Base-by-base conservation (phyloP, 306 rosid species). In the Vigna radiata region DNA sequence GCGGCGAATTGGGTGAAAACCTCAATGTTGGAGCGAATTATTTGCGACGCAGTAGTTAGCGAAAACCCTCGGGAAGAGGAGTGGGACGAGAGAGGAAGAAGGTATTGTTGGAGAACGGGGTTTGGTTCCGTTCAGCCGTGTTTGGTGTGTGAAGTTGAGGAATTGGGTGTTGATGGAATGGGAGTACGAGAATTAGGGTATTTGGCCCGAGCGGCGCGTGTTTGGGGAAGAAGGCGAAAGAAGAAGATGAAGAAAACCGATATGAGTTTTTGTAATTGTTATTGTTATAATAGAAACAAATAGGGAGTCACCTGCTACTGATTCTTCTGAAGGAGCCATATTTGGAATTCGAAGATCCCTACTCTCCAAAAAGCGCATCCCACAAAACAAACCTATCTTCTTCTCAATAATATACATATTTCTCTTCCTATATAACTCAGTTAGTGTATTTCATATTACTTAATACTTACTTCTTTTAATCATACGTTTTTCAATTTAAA, bases 241-340 rank as follows among this genome's bases (percentile, higher is more conserved):
- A 52, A 36, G 18, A 27, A 31, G 37, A 69, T 15, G 77, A 36
- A 0, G 71, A 21, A 49, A 72, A 79, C 29, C 8, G 39, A 21
- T 29, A 48, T 0, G 27, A 49, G 54, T 0, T 19, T 55, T 13
- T 13, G 37, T 3, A 77, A 11, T 43, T 43, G 49, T 41, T 8
- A 41, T 41, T 41, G 46, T 44, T 41, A 41, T 41, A 44, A 68
- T 29, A 77, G 7, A 44, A 68, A 16, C 60, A 31, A 68, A 56
- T 49, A 29, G 46, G 18, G 82, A 71, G 31, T 71, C 83, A 62
- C 52, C 72, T 62, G 48, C 66, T 23, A 64, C 77, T 62, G 66
- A 70, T 61, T 79, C 83, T 79, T 71, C 77, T n/a, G 58, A 52
- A 41, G 19, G 48, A 23, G 69, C 77, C 77, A 79, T 79, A 39